Percentiles rank a stretch among this genome's conserved stretches.
Conservation (phyloP, 305 asterid species). For the Fraxinus baroniana region DNA sequence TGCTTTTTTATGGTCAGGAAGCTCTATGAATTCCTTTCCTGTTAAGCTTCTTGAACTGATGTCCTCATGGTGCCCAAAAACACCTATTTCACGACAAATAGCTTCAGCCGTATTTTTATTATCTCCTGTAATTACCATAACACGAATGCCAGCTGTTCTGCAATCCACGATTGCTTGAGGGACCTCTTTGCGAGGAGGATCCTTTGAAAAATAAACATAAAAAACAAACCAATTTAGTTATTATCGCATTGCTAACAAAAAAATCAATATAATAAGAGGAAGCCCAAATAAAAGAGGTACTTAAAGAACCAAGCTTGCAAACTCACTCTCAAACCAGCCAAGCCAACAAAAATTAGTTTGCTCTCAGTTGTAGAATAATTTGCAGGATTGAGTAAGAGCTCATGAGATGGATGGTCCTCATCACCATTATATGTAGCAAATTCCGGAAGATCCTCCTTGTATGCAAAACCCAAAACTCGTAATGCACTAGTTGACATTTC, state of each 20-base stretch:
- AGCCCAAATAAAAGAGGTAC: background rate
- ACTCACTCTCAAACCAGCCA: constrained; percentile 94
- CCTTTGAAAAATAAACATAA: constrained; percentile 29
- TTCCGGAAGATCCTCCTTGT: constrained; percentile 63
- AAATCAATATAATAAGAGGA: background rate
- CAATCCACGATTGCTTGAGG: constrained; percentile 85
- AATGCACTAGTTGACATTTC: constrained; percentile 73
- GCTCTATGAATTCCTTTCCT: constrained; percentile 68
- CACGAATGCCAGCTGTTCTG: constrained; percentile 87
- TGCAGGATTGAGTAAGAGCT: constrained; percentile 75
- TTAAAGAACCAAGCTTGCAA: background rate
- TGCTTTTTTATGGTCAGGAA: constrained; percentile 40
- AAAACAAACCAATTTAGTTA: background rate
- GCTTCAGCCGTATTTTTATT: constrained; percentile 91
- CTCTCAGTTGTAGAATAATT: constrained; percentile 88
- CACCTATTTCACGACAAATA: constrained; percentile 87
- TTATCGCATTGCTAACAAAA: background rate
- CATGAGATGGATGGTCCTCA: constrained; percentile 95
- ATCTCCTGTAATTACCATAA: constrained; percentile 93
- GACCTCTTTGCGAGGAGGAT: constrained; percentile 92
- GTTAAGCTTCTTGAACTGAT: constrained; percentile 64
- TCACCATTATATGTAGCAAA: constrained; percentile 78
- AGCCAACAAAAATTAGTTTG: constrained; percentile 74
- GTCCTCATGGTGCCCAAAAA: constrained; percentile 61
- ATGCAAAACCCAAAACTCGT: constrained; percentile 89